Evolutionary conservation across 345 rosid genomes (phyloP), one percentile per base, ranked within the genome.

Genomic region (Cardiospermum halicacabum): DNA sequence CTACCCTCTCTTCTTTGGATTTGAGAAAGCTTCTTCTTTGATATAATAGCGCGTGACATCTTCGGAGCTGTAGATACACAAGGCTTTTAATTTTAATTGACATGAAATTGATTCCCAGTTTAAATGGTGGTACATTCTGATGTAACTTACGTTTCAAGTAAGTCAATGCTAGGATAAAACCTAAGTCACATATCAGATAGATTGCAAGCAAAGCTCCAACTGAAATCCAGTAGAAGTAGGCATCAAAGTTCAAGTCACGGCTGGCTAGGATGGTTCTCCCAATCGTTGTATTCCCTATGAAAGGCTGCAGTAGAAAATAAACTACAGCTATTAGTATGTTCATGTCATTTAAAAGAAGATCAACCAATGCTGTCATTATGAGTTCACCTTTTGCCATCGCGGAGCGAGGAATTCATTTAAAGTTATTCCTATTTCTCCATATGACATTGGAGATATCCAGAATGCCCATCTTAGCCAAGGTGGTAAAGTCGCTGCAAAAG

Each of bases 391-490:
- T 53, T 73, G 78, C 92, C 92, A 87, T 61, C 88, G 80, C 11
- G 84, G 78, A 19, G 86, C 81, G 60, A 72, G 72, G 72, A 87
- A 68, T 57, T 87, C 89, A 58, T 87, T 87, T 43, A 84, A 75
- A 2, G 75, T 22, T 39, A 87, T 56, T 15, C 82, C 86, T 9
- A 81, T 84, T 64, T 75, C 75, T 7, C 78, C 87, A 27, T 84
- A 87, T 21, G 84, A 48, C 74, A 87, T 48, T 15, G 88, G 90
- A 18, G 90, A 87, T 18, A 82, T 12, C 93, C 93, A 87, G 49
- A 82, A 84, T 16, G 74, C 93, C 93, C 90, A 87, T 19, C 69
- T 65, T 83, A 82, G 78, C 84, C 93, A 85, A 25, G 66, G 59
- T 26, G 92, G 92, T 63, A 80, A 63, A 18, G 73, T 62, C 3